A percentile compares a stretch with the other conserved stretches of the same genome.
Conservation (phyloP, 1,284 basidiomycete species). For the Boletus sp. region DNA sequence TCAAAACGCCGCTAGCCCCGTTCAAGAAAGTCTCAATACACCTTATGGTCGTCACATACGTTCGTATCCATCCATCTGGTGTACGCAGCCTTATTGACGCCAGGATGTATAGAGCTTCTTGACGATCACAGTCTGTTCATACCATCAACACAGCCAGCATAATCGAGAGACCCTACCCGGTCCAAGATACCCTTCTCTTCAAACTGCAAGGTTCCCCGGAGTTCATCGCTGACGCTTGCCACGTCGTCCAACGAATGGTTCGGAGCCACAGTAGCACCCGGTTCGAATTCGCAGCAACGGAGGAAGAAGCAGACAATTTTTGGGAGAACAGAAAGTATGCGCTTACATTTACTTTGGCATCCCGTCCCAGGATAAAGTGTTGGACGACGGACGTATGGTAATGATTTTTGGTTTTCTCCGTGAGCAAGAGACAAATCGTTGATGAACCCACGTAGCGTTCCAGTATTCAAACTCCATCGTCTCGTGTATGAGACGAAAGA, state of each 20-base stretch:
- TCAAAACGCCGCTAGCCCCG: constrained; percentile 68
- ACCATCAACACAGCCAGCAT: constrained; percentile 61
- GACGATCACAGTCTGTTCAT: constrained; percentile 61
- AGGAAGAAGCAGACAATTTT: constrained; percentile 65
- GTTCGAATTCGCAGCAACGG: constrained; percentile 76
- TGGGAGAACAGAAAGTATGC: constrained; percentile 77
- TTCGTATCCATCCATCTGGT: constrained; percentile 27
- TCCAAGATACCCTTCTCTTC: constrained; percentile 61
- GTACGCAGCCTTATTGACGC: constrained; percentile 18
- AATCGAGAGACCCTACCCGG: constrained; percentile 57
- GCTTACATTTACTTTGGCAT: constrained; percentile 68
- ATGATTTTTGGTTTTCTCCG: constrained; percentile 19
- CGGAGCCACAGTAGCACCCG: constrained; percentile 64
- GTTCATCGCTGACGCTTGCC: constrained; percentile 33
- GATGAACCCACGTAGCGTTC: constrained; percentile 54
- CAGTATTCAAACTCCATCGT: constrained; percentile 69
- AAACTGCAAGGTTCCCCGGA: too few relatives aligned
- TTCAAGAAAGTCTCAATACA: constrained; percentile 74
- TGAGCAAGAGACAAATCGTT: neutral
- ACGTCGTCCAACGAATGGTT: constrained; percentile 59
- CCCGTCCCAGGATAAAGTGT: constrained; percentile 47
- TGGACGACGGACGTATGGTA: constrained; percentile 92
- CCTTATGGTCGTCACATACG: constrained; percentile 60
- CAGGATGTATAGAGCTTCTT: constrained; percentile 81
- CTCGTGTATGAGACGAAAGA: constrained; percentile 73